These are phyloP conservation scores for Trichoderma breve DNA, from an alignment of 2,329 filamentous ascomycete genomes.

Conservation along the genomic window DNA sequence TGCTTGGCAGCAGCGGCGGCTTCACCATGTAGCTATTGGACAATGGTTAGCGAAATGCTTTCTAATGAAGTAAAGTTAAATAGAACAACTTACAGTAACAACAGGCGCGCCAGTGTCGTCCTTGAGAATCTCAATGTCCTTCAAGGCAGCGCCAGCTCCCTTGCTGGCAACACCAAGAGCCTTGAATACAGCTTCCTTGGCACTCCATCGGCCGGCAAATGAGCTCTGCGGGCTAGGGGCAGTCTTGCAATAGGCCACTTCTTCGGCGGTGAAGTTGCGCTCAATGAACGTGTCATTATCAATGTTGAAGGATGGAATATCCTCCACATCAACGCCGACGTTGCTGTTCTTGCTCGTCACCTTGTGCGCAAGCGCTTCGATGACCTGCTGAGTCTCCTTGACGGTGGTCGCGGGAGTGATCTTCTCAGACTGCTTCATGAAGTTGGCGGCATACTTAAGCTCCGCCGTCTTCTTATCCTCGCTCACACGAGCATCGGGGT, in stretches of 20 bases:
- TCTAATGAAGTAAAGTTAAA: background rate
- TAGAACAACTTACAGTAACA: conserved; percentile 69
- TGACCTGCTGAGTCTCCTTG: conserved; percentile 68
- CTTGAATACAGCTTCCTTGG: conserved; percentile 99
- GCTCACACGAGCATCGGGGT: conserved; percentile 84
- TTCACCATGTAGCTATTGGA: conserved; percentile 73
- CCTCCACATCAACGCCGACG: conserved; percentile 92
- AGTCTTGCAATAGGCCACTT: conserved; percentile 83
- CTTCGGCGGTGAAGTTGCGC: conserved; percentile 85
- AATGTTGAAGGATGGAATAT: conserved; percentile 82
- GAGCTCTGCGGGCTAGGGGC: conserved; percentile 80
- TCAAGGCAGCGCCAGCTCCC: conserved; percentile 84
- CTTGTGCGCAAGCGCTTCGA: conserved; percentile 72
- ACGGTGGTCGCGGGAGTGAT: conserved; percentile 46
- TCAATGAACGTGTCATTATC: conserved; percentile 91
- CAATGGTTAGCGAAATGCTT: conserved; percentile 36
- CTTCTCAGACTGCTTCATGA: conserved; percentile 65
- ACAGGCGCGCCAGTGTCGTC: conserved; percentile 78
- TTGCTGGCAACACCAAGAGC: conserved; percentile 82
- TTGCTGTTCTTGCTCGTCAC: conserved; percentile 61
- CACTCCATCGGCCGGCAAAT: conserved; percentile 93
- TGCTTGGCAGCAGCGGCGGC: conserved; percentile 80
- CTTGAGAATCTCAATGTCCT: conserved; percentile 88
- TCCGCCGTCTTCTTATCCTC: conserved; percentile 83
- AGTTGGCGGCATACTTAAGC: conserved; percentile 69